Conservation (phyloP, 2,329 filamentous ascomycete species). For the Exophiala alcalophila region DNA sequence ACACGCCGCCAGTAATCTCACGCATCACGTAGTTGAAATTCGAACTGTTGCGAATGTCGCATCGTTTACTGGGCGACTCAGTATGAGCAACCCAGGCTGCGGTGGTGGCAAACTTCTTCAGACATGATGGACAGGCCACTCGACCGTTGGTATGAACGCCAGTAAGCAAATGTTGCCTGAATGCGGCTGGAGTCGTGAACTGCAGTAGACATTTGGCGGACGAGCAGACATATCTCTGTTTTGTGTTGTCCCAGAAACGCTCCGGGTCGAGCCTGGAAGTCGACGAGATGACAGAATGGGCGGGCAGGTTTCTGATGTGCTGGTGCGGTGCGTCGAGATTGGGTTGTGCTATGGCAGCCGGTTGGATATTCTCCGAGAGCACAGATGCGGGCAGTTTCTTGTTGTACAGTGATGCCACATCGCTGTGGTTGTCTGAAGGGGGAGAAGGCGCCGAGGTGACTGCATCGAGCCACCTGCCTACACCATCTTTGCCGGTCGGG, state of each 20-base stretch:
- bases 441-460: slow-evolving; percentile 6
- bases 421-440: slow-evolving; percentile 11
- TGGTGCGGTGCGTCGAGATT: slow-evolving; percentile 1
- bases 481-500: slow-evolving; percentile 1
- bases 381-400: slow-evolving; percentile 8
- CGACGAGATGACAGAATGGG: slow-evolving; percentile 17
- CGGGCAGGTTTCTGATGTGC: slow-evolving; percentile 15
- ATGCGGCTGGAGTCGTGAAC: slow-evolving; percentile 31
- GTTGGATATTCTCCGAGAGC: slow-evolving; percentile 5
- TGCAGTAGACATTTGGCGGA: slow-evolving; percentile 31
- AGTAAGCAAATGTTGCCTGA: slow-evolving; percentile 37
- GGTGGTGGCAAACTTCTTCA: slow-evolving; percentile 38
- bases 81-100: slow-evolving; percentile 42
- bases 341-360: background rate
- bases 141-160: slow-evolving; percentile 30
- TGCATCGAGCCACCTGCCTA: slow-evolving; percentile 15
- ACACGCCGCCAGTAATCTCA: slow-evolving; percentile 40
- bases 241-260: slow-evolving; percentile 35
- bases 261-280: slow-evolving; percentile 29
- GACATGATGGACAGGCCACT: slow-evolving; percentile 41
- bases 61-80: slow-evolving; percentile 38
- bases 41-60: slow-evolving; percentile 34
- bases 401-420: slow-evolving; percentile 21
- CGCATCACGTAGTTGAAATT: slow-evolving; percentile 38
- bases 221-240: slow-evolving; percentile 36